Evolutionary conservation across 2,329 filamentous ascomycete genomes (phyloP), one percentile per base, ranked within the genome.

Genomic region (Domatiomyces globalis): DNA sequence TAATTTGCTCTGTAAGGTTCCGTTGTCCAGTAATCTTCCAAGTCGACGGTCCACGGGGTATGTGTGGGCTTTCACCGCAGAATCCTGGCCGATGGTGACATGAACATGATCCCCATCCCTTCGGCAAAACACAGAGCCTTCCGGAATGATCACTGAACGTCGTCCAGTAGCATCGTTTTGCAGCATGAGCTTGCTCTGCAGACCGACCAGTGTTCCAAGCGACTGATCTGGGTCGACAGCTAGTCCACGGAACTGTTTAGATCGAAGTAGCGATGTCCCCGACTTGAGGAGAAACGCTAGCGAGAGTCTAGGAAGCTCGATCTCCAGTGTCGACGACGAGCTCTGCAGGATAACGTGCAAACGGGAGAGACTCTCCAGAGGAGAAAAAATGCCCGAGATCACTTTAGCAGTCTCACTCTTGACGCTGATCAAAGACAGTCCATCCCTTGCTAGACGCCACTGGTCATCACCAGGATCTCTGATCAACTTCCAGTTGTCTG

Each of bases 171-270:
- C 9, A 9, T 54, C 20, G 49, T 64, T 49, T 56, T 56, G 53
- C 4, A 81, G 59, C 0, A 80, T 63, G 0, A 81, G 65, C 55
- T 73, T 77, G 58, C 66, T 74, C 0, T 56, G 22, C 0, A 81
- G 64, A 0, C 78, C 78, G 27, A 72, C 58, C 5, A 80, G 62
- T 0, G 75, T 71, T 0, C 66, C 72, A 1, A 78, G 59, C 1
- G 61, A 60, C 55, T 79, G 77, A 9, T 68, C 33, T 0, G 55
- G 8, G 54, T 79, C 74, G 2, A 81, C 43, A 6, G 33, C 17
- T 5, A 57, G 9, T 12, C 45, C 48, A 27, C 49, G 48, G 25
- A 48, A 51, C 45, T 55, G 18, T 18, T 36, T 48, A 12, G 46
- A 48, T 7, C 18, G 18, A 12, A 27, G 22, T 12, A 48, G 29